Evolutionary conservation across 225 moss, liverwort and hornwort species (phyloP), one percentile per base, ranked within the genome.

Genomic region (Marchantia polymorpha): DNA sequence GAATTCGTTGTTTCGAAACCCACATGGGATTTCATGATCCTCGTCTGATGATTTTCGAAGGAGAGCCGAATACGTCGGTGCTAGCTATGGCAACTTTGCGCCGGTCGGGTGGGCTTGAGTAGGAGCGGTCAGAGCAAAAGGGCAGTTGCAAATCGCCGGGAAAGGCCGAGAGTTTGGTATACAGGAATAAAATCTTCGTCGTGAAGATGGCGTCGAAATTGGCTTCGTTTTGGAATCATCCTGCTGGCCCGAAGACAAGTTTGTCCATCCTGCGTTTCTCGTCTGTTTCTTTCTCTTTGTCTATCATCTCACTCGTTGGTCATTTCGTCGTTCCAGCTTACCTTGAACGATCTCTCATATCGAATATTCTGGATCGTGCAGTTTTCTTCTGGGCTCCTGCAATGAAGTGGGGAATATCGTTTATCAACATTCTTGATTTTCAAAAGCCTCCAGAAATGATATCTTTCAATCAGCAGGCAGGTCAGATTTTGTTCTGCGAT

Each of bases 201-300:
- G 67, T 29, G 51, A 72, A 23, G 10, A 68, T 76, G 79, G 61
- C 82, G 20, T 39, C 80, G 56, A 83, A 75, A 20, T 27, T 86
- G 46, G 69, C 31, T 19, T 27, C 73, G 10, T 23, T 86, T 0
- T 86, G 83, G 86, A 86, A 86, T 52, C 86, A 86, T 39, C 86
- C 86, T 16, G 86, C 86, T 0, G 86, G 86, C 48, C 86, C 86
- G 20, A 80, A 78, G 69, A 86, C 83, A 74, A 86, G 86, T 86
- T 71, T 49, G 86, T 76, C 22, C 23, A 19, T 15, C 54, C 12
- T 14, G 10, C 73, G 29, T 55, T 73, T 14, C 10, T 73, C 19
- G 13, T 56, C 53, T 26, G 0, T 72, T 9, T 27, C 49, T 49
- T 8, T 49, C 39, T 6, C 27, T 27, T 54, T 20, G 6, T 20